Evolutionary conservation across 2,329 filamentous ascomycete genomes (phyloP).

Genomic region (Trichoderma cornu-damae): DNA sequence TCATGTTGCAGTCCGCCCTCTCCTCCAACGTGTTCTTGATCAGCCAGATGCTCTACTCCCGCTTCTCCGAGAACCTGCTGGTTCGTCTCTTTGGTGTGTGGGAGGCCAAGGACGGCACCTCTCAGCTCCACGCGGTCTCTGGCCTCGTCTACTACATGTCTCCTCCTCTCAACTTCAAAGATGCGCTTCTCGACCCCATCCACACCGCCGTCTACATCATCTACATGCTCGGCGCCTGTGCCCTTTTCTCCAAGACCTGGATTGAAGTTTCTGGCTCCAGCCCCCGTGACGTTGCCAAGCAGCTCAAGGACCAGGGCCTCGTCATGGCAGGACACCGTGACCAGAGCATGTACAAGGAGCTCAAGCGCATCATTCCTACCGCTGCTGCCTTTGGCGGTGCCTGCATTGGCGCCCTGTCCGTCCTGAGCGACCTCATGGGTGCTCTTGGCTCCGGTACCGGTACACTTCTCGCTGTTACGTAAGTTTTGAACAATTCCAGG

Average conservation of each 20-base stretch:
- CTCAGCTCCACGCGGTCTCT: slow-evolving; percentile 88
- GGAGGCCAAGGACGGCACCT: slow-evolving; percentile 94
- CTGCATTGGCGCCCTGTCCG: slow-evolving; percentile 95
- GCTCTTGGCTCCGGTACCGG: slow-evolving; percentile 94
- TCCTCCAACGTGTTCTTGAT: slow-evolving; percentile 99
- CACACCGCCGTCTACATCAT: slow-evolving; percentile 92
- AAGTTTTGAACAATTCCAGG: slow-evolving; percentile 48
- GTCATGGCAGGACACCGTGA: slow-evolving; percentile 99
- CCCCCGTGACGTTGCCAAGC: slow-evolving; percentile 97
- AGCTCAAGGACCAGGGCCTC: slow-evolving; percentile 98
- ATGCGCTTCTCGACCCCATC: slow-evolving; percentile 92
- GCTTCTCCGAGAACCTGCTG: slow-evolving; percentile 97
- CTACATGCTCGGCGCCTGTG: slow-evolving; percentile 97
- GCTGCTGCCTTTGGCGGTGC: slow-evolving; percentile 97
- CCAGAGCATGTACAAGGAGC: slow-evolving; percentile 99
- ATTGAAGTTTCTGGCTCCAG: slow-evolving; percentile 98
- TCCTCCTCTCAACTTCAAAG: slow-evolving; percentile 93
- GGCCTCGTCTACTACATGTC: slow-evolving; percentile 99
- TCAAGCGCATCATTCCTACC: slow-evolving; percentile 98
- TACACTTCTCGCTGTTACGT: slow-evolving; percentile 97
- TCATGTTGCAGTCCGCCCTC: slow-evolving; percentile 98
- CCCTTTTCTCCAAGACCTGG: slow-evolving; percentile 99
- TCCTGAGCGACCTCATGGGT: slow-evolving; percentile 90
- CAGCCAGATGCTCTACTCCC: slow-evolving; percentile 98
- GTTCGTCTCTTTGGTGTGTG: slow-evolving; percentile 96